phyloP scores from a whole-genome alignment of 2,329 filamentous ascomycete genomes.

The Xenoacremonium recifei region DNA sequence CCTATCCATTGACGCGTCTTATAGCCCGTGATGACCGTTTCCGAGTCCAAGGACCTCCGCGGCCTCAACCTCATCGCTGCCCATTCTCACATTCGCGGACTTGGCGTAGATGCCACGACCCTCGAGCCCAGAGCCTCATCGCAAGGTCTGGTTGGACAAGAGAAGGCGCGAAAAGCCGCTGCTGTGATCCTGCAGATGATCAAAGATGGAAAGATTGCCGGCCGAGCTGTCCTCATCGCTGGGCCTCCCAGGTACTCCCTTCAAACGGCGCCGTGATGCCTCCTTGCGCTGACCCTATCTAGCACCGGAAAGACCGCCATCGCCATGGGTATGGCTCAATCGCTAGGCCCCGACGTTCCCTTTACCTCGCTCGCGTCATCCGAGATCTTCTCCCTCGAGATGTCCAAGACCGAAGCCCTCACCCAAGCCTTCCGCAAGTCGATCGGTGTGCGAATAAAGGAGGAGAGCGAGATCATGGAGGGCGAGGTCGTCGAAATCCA shows the following conservation, averaged over 20 bases:
- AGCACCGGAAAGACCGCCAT: conserved; percentile 98
- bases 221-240: conserved; percentile 89
- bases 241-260: conserved; percentile 74
- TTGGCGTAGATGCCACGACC: conserved; percentile 89
- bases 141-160: conserved; percentile 92
- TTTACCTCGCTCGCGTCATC: conserved; percentile 95
- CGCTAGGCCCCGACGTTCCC: conserved; percentile 87
- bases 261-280: too few species aligned
- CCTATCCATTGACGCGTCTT: conserved; percentile 19
- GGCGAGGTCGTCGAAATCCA: conserved; percentile 99
- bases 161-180: conserved; percentile 94
- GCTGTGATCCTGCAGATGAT: conserved; percentile 98
- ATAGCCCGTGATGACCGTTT: conserved; percentile 71
- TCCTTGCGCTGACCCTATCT: conserved; percentile 16
- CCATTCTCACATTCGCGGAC: conserved; percentile 94
- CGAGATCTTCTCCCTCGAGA: conserved; percentile 97
- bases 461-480: conserved; percentile 99
- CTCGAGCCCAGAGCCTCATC: conserved; percentile 82
- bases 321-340: conserved; percentile 98
- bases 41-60: conserved; percentile 92
- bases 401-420: conserved; percentile 98
- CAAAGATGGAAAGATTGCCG: conserved; percentile 97
- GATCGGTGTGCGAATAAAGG: conserved; percentile 96
- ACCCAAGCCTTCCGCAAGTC: conserved; percentile 99
- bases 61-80: conserved; percentile 97